Conservation (phyloP, 805 yeast species). For the Cyberlindnera maritima region DNA sequence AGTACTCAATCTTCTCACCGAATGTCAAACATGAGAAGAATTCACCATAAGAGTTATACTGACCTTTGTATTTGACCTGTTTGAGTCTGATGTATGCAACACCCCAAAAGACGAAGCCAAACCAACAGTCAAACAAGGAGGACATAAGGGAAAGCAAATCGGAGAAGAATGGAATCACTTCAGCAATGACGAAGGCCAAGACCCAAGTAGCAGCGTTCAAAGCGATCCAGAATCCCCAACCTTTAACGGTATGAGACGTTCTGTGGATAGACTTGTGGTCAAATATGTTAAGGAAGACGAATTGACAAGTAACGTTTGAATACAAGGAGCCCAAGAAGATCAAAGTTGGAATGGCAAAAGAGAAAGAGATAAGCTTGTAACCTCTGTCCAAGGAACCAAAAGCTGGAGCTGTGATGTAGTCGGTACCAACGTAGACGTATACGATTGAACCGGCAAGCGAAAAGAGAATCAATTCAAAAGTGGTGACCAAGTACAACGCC, state of each 20-base stretch:
- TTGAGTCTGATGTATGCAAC: slow-evolving; percentile 50
- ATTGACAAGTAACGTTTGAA: slow-evolving; percentile 52
- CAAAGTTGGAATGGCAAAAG: slow-evolving; percentile 61
- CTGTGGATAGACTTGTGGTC: slow-evolving; percentile 41
- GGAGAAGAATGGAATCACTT: slow-evolving; percentile 62
- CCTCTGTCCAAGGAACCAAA: slow-evolving; percentile 48
- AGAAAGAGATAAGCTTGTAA: slow-evolving; percentile 52
- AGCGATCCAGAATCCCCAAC: slow-evolving; percentile 53
- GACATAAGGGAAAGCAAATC: slow-evolving; percentile 57
- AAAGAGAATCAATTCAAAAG: slow-evolving; percentile 47
- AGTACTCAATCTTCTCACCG: slow-evolving; percentile 36
- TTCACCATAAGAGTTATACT: slow-evolving; percentile 24
- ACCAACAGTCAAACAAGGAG: slow-evolving; percentile 64
- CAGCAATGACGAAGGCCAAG: slow-evolving; percentile 55
- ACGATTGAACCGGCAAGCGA: slow-evolving; percentile 55
- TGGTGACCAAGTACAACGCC: slow-evolving; percentile 50
- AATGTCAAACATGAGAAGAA: slow-evolving; percentile 31
- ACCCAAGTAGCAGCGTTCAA: slow-evolving; percentile 46
- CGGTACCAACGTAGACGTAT: slow-evolving; percentile 56
- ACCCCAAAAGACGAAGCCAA: slow-evolving; percentile 64
- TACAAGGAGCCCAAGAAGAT: slow-evolving; percentile 55
- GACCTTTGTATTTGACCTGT: slow-evolving; percentile 32
- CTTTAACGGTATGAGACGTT: slow-evolving; percentile 44
- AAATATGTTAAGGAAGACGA: slow-evolving; percentile 47
- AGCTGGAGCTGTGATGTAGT: slow-evolving; percentile 56